phyloP scores from a whole-genome alignment of 225 moss, liverwort and hornwort species.

The Physcomitrium patens region DNA sequence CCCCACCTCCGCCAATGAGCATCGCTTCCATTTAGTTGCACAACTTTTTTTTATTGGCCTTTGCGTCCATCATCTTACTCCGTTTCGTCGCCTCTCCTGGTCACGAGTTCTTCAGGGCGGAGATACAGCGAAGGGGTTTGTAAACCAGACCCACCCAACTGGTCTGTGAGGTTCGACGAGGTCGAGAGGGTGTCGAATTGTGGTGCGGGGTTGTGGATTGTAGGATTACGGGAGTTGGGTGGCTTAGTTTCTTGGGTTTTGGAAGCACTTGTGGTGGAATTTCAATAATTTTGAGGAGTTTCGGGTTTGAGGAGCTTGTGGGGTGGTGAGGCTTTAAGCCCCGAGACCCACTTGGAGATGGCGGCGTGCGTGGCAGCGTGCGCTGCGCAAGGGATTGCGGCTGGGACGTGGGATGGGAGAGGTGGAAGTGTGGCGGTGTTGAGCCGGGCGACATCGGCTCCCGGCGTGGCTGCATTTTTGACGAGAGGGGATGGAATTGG shows the following conservation, averaged over 20 bases:
- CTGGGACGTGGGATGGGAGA: neutral
- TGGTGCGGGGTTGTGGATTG: too few species aligned
- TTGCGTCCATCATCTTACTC: neutral
- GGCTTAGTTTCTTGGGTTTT: neutral
- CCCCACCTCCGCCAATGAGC: neutral
- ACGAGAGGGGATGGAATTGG: slow-evolving; percentile 20
- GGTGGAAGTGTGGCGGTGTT: neutral
- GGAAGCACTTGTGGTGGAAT: too few species aligned
- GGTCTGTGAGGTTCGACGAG: too few species aligned
- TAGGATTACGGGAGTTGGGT: neutral
- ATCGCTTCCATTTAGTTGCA: too few species aligned
- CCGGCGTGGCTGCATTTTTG: slow-evolving; percentile 30
- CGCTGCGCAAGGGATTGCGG: slow-evolving; percentile 28
- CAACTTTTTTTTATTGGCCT: slow-evolving; percentile 2
- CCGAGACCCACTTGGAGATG: slow-evolving; percentile 33
- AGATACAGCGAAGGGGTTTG: too few species aligned
- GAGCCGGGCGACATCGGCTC: neutral
- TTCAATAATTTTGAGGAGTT: neutral
- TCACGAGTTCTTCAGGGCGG: too few species aligned
- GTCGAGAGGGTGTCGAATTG: too few species aligned
- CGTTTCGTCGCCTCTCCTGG: neutral
- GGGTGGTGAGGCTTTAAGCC: neutral
- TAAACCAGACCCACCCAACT: too few species aligned
- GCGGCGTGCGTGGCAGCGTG: slow-evolving; percentile 63
- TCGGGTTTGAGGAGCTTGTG: neutral